Conservation (phyloP, 805 yeast genomes). For the Ogataea nitratoaversa region DNA sequence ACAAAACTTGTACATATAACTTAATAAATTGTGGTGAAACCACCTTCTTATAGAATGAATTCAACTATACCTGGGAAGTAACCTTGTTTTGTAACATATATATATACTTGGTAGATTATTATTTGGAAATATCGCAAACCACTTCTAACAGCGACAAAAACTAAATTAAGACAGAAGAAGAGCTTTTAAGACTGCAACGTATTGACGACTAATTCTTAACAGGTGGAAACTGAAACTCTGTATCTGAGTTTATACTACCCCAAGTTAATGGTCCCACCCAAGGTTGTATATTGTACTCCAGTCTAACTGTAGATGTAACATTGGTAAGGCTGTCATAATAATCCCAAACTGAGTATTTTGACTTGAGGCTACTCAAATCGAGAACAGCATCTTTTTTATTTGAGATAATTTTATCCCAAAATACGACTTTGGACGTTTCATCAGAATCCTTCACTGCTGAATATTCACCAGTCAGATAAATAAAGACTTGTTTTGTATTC, state of each 20-base stretch:
- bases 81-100: too few relatives aligned
- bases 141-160: too few relatives aligned
- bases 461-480: constrained; percentile 84
- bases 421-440: constrained; percentile 53
- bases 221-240: constrained; percentile 20
- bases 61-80: too few relatives aligned
- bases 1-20: neutral
- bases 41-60: too few relatives aligned
- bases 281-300: constrained; percentile 94
- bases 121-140: too few relatives aligned
- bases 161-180: too few relatives aligned
- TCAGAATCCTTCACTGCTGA: constrained; percentile 38
- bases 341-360: constrained; percentile 89
- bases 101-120: too few relatives aligned
- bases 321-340: constrained; percentile 55
- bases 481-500: constrained; percentile 96
- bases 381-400: constrained; percentile 55
- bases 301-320: constrained; percentile 60
- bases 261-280: constrained; percentile 73
- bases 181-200: too few relatives aligned
- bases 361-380: constrained; percentile 45
- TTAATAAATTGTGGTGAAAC: neutral
- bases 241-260: constrained; percentile 47
- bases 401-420: constrained; percentile 85
- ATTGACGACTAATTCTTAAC: neutral